These are phyloP conservation scores for Sutorius eximius DNA, from an alignment of 1,284 basidiomycete species.

Conservation along the genomic window DNA sequence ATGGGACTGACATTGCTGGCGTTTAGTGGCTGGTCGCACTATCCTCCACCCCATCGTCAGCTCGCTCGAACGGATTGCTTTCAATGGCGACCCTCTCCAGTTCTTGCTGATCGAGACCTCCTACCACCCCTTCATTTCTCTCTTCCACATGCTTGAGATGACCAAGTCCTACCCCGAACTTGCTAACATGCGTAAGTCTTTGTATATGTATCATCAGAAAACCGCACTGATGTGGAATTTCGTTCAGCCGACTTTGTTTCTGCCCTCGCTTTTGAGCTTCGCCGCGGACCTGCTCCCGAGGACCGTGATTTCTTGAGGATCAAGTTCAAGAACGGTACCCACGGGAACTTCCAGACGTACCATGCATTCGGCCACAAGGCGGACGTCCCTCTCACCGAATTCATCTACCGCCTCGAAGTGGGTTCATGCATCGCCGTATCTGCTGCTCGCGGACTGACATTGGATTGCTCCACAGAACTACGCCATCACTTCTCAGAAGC, in stretches of 20 bases:
- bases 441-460: slow-evolving; percentile 5
- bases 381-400: slow-evolving; percentile 74
- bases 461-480: slow-evolving; percentile 45
- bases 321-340: slow-evolving; percentile 84
- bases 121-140: slow-evolving; percentile 87
- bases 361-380: slow-evolving; percentile 68
- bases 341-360: slow-evolving; percentile 55
- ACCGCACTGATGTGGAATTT: slow-evolving; percentile 7
- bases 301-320: slow-evolving; percentile 76
- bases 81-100: slow-evolving; percentile 75
- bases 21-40: slow-evolving; percentile 75
- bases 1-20: slow-evolving; percentile 11
- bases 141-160: slow-evolving; percentile 77
- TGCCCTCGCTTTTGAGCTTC: slow-evolving; percentile 77
- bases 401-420: slow-evolving; percentile 75
- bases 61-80: slow-evolving; percentile 73
- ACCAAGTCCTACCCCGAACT: slow-evolving; percentile 56
- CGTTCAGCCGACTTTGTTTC: slow-evolving; percentile 73
- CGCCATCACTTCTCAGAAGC: slow-evolving; percentile 64
- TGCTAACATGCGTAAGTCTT: slow-evolving; percentile 59
- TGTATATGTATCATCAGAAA: not conserved
- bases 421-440: slow-evolving; percentile 59
- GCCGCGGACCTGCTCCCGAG: slow-evolving; percentile 70
- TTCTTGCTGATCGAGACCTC: slow-evolving; percentile 75
- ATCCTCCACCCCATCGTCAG: slow-evolving; percentile 68